Evolutionary conservation across 2,329 filamentous ascomycete genomes (phyloP).

Genomic region (Xylaria sp.): DNA sequence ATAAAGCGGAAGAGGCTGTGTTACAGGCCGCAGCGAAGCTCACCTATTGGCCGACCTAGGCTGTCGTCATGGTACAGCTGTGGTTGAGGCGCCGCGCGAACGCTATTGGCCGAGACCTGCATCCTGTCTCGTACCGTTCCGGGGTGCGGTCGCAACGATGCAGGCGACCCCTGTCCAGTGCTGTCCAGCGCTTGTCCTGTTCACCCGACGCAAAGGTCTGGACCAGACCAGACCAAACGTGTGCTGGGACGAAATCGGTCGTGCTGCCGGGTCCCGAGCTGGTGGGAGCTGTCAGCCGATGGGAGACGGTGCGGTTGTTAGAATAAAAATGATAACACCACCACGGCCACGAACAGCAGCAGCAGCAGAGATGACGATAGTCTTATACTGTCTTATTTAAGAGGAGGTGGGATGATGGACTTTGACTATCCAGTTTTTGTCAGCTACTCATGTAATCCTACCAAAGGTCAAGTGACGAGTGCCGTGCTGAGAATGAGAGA

Average conservation of each 20-base stretch:
- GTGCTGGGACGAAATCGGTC: slow-evolving; percentile 21
- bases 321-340: neutral
- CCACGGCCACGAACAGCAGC: no score
- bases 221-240: neutral
- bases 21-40: slow-evolving; percentile 33
- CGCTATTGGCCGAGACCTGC: slow-evolving; percentile 37
- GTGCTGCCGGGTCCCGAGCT: slow-evolving; percentile 9
- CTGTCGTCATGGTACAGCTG: slow-evolving; percentile 46
- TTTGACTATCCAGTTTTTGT: neutral
- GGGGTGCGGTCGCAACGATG: slow-evolving; percentile 26
- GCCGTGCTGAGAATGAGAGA: neutral
- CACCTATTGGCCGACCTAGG: slow-evolving; percentile 40
- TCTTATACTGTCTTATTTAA: neutral
- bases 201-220: slow-evolving; percentile 14
- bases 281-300: slow-evolving; percentile 7
- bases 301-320: neutral
- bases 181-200: neutral
- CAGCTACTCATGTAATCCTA: neutral
- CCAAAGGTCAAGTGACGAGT: neutral
- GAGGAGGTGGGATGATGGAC: neutral
- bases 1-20: slow-evolving; percentile 23
- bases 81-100: slow-evolving; percentile 30
- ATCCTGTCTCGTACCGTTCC: slow-evolving; percentile 26
- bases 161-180: slow-evolving; percentile 17
- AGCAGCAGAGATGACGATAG: neutral